Conservation (phyloP, 2,329 filamentous ascomycete genomes). For the Ascosphaera apis region DNA sequence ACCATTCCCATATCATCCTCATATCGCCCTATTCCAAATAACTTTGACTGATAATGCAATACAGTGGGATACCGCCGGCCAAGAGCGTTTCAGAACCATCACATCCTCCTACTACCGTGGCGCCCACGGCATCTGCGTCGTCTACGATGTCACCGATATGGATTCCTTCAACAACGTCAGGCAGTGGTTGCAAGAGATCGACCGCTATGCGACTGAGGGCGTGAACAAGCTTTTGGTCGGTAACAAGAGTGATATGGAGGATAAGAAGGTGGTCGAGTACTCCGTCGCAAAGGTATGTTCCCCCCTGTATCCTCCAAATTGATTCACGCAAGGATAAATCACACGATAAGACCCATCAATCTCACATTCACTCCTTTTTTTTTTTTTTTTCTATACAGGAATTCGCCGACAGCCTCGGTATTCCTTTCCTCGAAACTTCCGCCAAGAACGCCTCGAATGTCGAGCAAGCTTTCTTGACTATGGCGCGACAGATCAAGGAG, state of each 20-base stretch:
- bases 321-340: too few species aligned
- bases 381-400: constrained; percentile 35
- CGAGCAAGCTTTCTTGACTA: constrained; percentile 98
- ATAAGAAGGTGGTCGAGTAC: constrained; percentile 99
- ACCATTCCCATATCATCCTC: background rate
- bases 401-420: constrained; percentile 94
- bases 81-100: constrained; percentile 99
- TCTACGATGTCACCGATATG: constrained; percentile 99
- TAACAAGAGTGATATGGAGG: constrained; percentile 99
- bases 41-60: constrained; percentile 6
- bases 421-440: constrained; percentile 98
- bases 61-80: constrained; percentile 96
- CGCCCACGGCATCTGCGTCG: constrained; percentile 96
- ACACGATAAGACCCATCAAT: too few species aligned
- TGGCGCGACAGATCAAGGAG: constrained; percentile 99
- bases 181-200: constrained; percentile 99
- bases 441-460: constrained; percentile 99
- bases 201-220: constrained; percentile 95
- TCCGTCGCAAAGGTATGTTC: constrained; percentile 80
- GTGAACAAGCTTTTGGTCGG: constrained; percentile 98
- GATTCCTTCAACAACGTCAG: constrained; percentile 99
- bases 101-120: constrained; percentile 99
- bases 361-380: too few species aligned
- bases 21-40: too few species aligned
- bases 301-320: too few species aligned